Conservation (phyloP, 345 rosid species). For the Eucalyptus leucophloia region DNA sequence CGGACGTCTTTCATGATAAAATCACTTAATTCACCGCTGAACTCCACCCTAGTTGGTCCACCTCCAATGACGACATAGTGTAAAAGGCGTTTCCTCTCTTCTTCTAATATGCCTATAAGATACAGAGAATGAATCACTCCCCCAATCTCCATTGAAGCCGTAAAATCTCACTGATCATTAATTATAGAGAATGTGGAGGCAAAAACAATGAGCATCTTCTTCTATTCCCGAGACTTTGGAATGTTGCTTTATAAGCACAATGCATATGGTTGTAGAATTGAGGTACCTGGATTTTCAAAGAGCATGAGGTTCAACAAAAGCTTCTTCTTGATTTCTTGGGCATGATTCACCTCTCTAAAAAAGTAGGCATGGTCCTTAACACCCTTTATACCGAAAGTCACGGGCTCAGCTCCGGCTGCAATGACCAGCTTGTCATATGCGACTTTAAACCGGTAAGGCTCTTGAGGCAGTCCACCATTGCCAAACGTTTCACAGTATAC, state of each 20-base stretch:
- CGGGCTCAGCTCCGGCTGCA: too few relatives aligned
- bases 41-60: constrained; percentile 96
- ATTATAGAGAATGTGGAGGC: not conserved
- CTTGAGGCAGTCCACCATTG: too few relatives aligned
- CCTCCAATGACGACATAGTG: constrained; percentile 91
- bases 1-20: constrained; percentile 86
- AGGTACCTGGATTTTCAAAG: constrained; percentile 70
- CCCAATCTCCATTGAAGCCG: not conserved
- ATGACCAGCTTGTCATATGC: too few relatives aligned
- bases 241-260: not conserved
- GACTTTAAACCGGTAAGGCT: too few relatives aligned
- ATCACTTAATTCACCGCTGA: constrained; percentile 91
- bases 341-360: constrained; percentile 88
- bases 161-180: not conserved
- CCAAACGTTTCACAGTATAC: too few relatives aligned
- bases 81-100: constrained; percentile 48
- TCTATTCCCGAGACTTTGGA: not conserved
- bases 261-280: not conserved
- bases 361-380: constrained; percentile 61
- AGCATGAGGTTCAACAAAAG: constrained; percentile 94
- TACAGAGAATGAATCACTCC: not conserved
- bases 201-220: not conserved
- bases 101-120: constrained; percentile 55
- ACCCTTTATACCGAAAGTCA: too few relatives aligned
- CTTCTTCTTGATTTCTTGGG: constrained; percentile 89